Evolutionary conservation across 2,329 filamentous ascomycete species (phyloP).

Genomic region (Alternaria postmessia): DNA sequence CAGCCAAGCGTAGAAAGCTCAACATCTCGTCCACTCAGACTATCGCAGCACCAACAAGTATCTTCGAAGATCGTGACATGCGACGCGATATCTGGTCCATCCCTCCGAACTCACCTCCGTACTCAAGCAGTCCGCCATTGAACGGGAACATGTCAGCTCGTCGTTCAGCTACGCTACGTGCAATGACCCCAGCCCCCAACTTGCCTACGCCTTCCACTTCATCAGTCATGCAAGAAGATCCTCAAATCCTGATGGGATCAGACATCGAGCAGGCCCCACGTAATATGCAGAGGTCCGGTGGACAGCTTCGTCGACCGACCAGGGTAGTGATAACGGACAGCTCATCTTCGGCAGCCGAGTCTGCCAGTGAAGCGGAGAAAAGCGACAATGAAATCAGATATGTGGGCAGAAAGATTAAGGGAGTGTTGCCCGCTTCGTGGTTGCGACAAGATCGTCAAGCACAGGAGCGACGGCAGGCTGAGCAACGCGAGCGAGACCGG

Average conservation of each 20-base stretch:
- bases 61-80: slow-evolving; percentile 12
- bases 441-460: slow-evolving; percentile 56
- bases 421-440: slow-evolving; percentile 61
- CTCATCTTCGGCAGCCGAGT: slow-evolving; percentile 28
- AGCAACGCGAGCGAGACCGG: slow-evolving; percentile 26
- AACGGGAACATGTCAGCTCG: slow-evolving; percentile 14
- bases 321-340: slow-evolving; percentile 32
- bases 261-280: slow-evolving; percentile 33
- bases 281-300: slow-evolving; percentile 21
- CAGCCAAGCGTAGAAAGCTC: slow-evolving; percentile 34
- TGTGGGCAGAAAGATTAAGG: slow-evolving; percentile 55
- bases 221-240: slow-evolving; percentile 35
- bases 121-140: slow-evolving; percentile 42
- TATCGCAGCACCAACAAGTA: slow-evolving; percentile 13
- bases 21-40: slow-evolving; percentile 23
- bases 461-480: slow-evolving; percentile 35
- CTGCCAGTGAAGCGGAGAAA: slow-evolving; percentile 41
- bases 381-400: slow-evolving; percentile 43
- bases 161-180: slow-evolving; percentile 9
- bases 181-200: slow-evolving; percentile 21
- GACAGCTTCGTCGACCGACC: slow-evolving; percentile 19
- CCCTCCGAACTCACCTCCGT: slow-evolving; percentile 56
- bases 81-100: slow-evolving; percentile 45
- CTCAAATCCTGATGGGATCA: slow-evolving; percentile 20
- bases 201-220: slow-evolving; percentile 46